Conservation (phyloP, 1,284 basidiomycete genomes). For the Afroboletus lepidellus region DNA sequence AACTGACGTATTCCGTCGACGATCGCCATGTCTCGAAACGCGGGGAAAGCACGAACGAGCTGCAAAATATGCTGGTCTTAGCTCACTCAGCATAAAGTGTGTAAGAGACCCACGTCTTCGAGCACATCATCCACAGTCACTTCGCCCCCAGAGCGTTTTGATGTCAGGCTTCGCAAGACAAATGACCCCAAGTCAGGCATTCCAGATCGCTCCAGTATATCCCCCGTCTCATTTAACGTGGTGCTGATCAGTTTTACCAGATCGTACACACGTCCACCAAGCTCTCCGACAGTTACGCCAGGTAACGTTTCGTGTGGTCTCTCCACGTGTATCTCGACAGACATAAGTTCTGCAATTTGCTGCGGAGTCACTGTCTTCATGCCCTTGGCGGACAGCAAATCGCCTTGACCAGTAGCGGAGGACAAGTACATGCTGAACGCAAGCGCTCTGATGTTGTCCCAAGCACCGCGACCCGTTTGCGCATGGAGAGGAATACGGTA, state of each 20-base stretch:
- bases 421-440: slow-evolving; percentile 70
- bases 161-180: slow-evolving; percentile 61
- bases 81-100: slow-evolving; percentile 2
- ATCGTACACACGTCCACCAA: slow-evolving; percentile 73
- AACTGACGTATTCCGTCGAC: slow-evolving; percentile 63
- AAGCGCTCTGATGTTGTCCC: slow-evolving; percentile 75
- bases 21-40: slow-evolving; percentile 69
- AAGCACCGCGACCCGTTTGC: slow-evolving; percentile 72
- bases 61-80: slow-evolving; percentile 32
- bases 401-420: slow-evolving; percentile 52
- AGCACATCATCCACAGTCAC: slow-evolving; percentile 58
- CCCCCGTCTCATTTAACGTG: slow-evolving; percentile 73
- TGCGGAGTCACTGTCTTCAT: slow-evolving; percentile 52
- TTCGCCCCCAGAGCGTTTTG: slow-evolving; percentile 37
- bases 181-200: slow-evolving; percentile 74
- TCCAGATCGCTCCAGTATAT: slow-evolving; percentile 55
- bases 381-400: slow-evolving; percentile 67
- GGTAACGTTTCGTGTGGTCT: slow-evolving; percentile 65
- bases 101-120: slow-evolving; percentile 51
- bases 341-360: slow-evolving; percentile 72
- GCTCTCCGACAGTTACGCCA: slow-evolving; percentile 72
- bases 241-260: slow-evolving; percentile 65
- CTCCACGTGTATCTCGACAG: slow-evolving; percentile 69
- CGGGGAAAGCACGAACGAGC: slow-evolving; percentile 74
- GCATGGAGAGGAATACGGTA: slow-evolving; percentile 71